Evolutionary conservation across 441 rosid genomes (phyloP).

Genomic region (Viola pubescens): DNA sequence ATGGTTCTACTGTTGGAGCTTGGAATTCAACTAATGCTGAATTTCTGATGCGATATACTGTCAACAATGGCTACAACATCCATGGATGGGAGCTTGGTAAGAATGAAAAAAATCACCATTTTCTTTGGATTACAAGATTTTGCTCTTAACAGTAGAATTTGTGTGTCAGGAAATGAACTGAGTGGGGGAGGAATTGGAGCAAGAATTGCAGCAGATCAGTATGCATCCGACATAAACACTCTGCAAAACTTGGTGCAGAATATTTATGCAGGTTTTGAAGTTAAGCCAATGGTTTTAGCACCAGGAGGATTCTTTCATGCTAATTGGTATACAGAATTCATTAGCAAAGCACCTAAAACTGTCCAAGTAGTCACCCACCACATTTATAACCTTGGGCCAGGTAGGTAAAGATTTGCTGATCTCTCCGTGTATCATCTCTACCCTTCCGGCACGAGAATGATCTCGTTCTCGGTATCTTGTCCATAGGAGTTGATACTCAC

Average conservation of each 20-base stretch:
- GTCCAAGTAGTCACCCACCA: conserved; percentile 61
- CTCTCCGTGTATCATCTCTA: not conserved
- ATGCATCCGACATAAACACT: conserved; percentile 48
- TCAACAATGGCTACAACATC: conserved; percentile 19
- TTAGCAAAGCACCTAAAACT: conserved; percentile 17
- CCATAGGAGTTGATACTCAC: conserved; percentile 62
- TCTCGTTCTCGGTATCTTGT: conserved; percentile 1
- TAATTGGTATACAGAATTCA: conserved; percentile 50
- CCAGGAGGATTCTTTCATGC: conserved; percentile 78
- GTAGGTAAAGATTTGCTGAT: conserved; percentile 21
- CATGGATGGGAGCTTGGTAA: conserved; percentile 29
- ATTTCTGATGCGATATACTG: conserved; percentile 20
- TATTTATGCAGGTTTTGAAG: conserved; percentile 32
- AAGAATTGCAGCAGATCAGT: conserved; percentile 50
- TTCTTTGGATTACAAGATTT: not conserved
- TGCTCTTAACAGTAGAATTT: not conserved
- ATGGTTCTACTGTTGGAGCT: conserved; percentile 23
- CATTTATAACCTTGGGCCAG: conserved; percentile 85
- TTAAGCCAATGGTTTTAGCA: conserved; percentile 56
- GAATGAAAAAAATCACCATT: not conserved
- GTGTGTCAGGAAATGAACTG: conserved; percentile 58
- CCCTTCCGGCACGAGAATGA: not conserved
- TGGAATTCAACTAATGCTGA: conserved; percentile 29
- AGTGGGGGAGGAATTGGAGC: conserved; percentile 68
- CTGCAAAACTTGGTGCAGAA: conserved; percentile 37